These are phyloP conservation scores for Cerrena zonata DNA, from an alignment of 1,284 basidiomycete species.

Conservation along the genomic window DNA sequence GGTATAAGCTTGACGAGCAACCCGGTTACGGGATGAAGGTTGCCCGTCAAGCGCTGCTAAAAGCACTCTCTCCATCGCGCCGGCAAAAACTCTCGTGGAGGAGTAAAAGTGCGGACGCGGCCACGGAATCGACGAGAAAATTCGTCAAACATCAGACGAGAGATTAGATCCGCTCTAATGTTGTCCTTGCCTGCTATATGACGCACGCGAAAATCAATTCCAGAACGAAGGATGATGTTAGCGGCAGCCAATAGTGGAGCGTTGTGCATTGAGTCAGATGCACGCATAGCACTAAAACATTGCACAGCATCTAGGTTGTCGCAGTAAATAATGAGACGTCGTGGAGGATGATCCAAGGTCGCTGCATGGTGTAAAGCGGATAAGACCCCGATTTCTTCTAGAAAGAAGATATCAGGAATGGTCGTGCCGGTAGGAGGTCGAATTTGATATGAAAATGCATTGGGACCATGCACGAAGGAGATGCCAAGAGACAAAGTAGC, in stretches of 20 bases:
- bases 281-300: constrained; percentile 30
- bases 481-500: background rate
- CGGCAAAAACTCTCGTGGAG: background rate
- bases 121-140: constrained; percentile 2
- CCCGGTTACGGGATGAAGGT: background rate
- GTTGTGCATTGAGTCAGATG: constrained; percentile 23
- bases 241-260: constrained; percentile 27
- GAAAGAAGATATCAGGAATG: background rate
- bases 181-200: constrained; percentile 22
- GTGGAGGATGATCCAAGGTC: background rate
- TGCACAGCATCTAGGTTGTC: constrained; percentile 32
- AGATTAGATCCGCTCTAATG: constrained; percentile 23
- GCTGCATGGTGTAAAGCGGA: background rate
- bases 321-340: constrained; percentile 20
- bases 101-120: background rate
- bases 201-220: constrained; percentile 21
- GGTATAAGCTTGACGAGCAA: background rate
- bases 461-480: background rate
- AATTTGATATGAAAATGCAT: background rate
- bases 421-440: background rate
- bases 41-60: background rate
- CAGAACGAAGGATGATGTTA: constrained; percentile 17
- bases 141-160: constrained; percentile 12
- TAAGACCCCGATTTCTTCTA: background rate
- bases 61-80: background rate